phyloP scores from a whole-genome alignment of 192 early-diverging fungal genomes.

The Mortierella claussenii region DNA sequence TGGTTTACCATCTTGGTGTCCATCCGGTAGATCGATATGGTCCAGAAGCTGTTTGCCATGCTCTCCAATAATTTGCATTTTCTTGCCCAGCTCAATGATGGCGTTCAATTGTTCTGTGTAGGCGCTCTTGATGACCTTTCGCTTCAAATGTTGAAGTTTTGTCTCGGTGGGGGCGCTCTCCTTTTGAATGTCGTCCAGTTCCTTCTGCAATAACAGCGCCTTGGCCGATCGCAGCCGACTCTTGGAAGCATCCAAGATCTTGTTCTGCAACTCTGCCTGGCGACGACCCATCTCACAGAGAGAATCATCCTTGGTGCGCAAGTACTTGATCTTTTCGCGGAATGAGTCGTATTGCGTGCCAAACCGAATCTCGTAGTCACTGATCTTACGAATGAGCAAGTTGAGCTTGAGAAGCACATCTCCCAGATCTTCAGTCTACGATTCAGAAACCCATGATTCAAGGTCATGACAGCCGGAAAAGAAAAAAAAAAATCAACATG shows the following conservation, averaged over 20 bases:
- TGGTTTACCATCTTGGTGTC: conserved; percentile 26
- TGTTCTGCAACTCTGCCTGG: conserved; percentile 39
- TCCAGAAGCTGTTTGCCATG: conserved; percentile 45
- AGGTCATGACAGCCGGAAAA: too few species aligned
- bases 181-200: conserved; percentile 43
- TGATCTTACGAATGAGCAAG: conserved; percentile 51
- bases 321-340: conserved; percentile 52
- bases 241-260: conserved; percentile 42
- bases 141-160: conserved; percentile 34
- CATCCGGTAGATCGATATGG: conserved; percentile 37
- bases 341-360: conserved; percentile 48
- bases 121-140: conserved; percentile 38
- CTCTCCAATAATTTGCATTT: conserved; percentile 54
- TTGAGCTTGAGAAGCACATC: conserved; percentile 51
- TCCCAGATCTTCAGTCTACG: conserved; percentile 43
- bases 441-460: too few species aligned
- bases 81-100: conserved; percentile 45
- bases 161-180: conserved; percentile 31
- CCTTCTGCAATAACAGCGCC: conserved; percentile 29
- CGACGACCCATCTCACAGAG: conserved; percentile 51
- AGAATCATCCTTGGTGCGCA: conserved; percentile 53
- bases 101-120: conserved; percentile 47
- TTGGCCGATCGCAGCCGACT: conserved; percentile 32
- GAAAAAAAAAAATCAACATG: conserved; percentile 2
- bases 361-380: conserved; percentile 50